A percentile compares a stretch with the other conserved stretches of the same genome.
Conservation (phyloP, 306 rosid species). For the Vigna unguiculata region DNA sequence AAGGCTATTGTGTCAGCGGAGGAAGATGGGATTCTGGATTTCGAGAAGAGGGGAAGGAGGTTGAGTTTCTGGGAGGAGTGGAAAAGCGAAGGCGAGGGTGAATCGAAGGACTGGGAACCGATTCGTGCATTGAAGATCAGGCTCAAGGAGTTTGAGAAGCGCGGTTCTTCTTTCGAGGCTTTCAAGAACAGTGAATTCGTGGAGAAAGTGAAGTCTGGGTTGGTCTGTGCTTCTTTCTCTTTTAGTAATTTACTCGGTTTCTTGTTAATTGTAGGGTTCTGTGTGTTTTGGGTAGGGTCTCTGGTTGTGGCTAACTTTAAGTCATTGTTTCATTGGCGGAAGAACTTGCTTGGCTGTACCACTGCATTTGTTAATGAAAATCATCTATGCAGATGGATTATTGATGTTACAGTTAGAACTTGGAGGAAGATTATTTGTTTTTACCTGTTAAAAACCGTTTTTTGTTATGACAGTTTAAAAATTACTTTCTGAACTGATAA, state of each 20-base stretch:
- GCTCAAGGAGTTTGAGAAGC: slow-evolving; percentile 83
- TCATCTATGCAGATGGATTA: not conserved
- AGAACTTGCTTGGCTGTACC: not conserved
- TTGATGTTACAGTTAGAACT: not conserved
- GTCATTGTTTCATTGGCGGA: not conserved
- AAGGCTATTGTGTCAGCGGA: slow-evolving; percentile 85
- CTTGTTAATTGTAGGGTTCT: not conserved
- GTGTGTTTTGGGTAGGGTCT: not conserved
- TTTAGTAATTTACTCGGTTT: not conserved
- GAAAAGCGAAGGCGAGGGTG: slow-evolving; percentile 58
- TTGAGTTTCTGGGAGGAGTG: slow-evolving; percentile 82
- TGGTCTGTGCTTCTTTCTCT: slow-evolving; percentile 56
- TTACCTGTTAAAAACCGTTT: not conserved
- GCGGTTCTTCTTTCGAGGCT: slow-evolving; percentile 74
- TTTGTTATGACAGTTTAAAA: not conserved
- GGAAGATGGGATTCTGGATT: slow-evolving; percentile 56
- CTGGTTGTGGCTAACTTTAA: not conserved
- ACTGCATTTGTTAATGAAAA: not conserved
- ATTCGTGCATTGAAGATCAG: slow-evolving; percentile 84
- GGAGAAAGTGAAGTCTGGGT: slow-evolving; percentile 85
- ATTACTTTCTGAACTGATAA: not conserved
- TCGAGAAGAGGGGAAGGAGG: slow-evolving; percentile 54
- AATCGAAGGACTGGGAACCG: slow-evolving; percentile 85
- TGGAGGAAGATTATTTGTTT: not conserved
- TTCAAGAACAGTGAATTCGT: slow-evolving; percentile 84